A percentile compares a stretch with the other conserved stretches of the same genome.
Evolutionary conservation across 1,139 yeast genomes (phyloP).

Genomic region (Blastobotrys apis): DNA sequence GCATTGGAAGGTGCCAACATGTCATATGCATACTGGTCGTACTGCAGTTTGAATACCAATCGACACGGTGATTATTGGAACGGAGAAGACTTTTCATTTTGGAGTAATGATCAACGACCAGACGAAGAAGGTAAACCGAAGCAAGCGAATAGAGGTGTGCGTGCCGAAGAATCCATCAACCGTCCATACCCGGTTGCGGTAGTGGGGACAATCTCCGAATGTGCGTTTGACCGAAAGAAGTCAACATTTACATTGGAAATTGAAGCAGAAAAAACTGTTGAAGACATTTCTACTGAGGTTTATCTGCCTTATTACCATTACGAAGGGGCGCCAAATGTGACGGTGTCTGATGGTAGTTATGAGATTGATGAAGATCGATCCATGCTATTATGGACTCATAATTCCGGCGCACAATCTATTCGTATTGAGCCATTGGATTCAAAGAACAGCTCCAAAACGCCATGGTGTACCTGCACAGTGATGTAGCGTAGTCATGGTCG

Average conservation of each 20-base stretch:
- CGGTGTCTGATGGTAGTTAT: slow-evolving; percentile 52
- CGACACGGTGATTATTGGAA: slow-evolving; percentile 85
- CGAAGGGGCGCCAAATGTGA: slow-evolving; percentile 39
- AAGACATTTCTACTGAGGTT: slow-evolving; percentile 43
- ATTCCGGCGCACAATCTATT: slow-evolving; percentile 29
- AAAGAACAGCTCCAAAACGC: neutral
- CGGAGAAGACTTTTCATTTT: slow-evolving; percentile 81
- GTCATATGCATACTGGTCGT: slow-evolving; percentile 79
- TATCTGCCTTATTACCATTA: slow-evolving; percentile 67
- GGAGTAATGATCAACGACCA: slow-evolving; percentile 43
- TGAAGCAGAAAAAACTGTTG: slow-evolving; percentile 22
- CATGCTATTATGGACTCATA: slow-evolving; percentile 69
- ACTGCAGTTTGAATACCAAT: slow-evolving; percentile 63
- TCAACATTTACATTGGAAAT: slow-evolving; percentile 49
- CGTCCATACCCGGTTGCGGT: slow-evolving; percentile 68
- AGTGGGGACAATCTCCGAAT: slow-evolving; percentile 47
- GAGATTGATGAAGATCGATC: slow-evolving; percentile 50
- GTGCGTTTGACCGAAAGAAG: slow-evolving; percentile 52
- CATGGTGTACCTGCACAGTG: slow-evolving; percentile 10
- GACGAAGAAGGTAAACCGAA: neutral
- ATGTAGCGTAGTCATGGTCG: too few relatives aligned
- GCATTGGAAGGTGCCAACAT: slow-evolving; percentile 70
- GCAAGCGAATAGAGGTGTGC: slow-evolving; percentile 29
- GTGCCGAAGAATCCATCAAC: slow-evolving; percentile 66
- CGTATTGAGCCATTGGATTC: slow-evolving; percentile 9